A percentile compares a stretch with the other conserved stretches of the same genome.
Evolutionary conservation across 148 eudicot genomes (phyloP).

Genomic region (Euryodendron excelsum): DNA sequence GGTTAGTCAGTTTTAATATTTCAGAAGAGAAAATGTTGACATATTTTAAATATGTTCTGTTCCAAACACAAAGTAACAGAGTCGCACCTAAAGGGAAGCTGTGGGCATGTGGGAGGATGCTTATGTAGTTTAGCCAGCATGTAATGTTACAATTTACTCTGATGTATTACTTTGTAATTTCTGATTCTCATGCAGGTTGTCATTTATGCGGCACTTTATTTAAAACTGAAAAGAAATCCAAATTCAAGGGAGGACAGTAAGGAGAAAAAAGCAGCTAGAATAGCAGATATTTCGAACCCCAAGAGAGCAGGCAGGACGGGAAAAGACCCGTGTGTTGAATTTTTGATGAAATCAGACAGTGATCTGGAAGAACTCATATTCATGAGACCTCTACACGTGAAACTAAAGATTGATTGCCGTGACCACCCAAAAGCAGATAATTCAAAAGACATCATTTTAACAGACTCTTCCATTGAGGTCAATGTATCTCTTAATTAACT

Average conservation of each 20-base stretch:
- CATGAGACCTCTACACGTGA: conserved; percentile 62
- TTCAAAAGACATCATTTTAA: conserved; percentile 49
- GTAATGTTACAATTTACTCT: not conserved
- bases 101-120: no score
- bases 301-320: conserved; percentile 19
- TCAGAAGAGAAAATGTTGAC: not conserved
- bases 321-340: conserved; percentile 37
- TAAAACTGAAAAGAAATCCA: conserved; percentile 45
- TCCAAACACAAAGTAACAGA: no score
- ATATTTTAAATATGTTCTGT: conserved; percentile 7
- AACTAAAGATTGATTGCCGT: conserved; percentile 45
- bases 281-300: conserved; percentile 55
- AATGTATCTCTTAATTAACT: conserved; percentile 44
- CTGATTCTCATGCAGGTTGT: conserved; percentile 46
- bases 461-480: conserved; percentile 63
- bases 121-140: no score
- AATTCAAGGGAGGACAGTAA: conserved; percentile 21
- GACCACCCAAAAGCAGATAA: conserved; percentile 70
- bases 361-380: conserved; percentile 64
- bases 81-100: no score
- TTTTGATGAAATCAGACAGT: conserved; percentile 39
- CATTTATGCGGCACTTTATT: conserved; percentile 67
- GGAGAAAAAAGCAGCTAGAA: conserved; percentile 46
- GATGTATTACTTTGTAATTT: not conserved
- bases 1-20: not conserved